phyloP scores from a whole-genome alignment of 805 yeast genomes.

The Myxozyma melibiosi region DNA sequence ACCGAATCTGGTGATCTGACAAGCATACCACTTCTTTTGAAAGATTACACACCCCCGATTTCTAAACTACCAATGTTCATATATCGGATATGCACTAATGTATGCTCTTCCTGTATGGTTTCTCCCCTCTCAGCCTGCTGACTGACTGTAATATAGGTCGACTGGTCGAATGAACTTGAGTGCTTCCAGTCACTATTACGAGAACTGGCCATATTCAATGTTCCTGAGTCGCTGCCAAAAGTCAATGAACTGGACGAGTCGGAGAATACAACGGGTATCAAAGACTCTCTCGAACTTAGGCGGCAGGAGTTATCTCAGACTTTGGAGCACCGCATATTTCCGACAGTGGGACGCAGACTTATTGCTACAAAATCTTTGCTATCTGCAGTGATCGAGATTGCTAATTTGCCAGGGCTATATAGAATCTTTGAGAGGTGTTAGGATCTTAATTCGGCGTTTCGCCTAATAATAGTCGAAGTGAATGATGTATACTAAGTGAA shows the following conservation, averaged over 20 bases:
- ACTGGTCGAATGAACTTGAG: constrained; percentile 66
- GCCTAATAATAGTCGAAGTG: background rate
- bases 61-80: constrained; percentile 68
- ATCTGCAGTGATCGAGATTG: constrained; percentile 69
- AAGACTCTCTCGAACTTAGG: constrained; percentile 30
- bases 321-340: constrained; percentile 66
- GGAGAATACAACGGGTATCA: background rate
- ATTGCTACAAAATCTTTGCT: constrained; percentile 61
- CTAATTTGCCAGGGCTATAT: constrained; percentile 88
- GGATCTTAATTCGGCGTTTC: background rate
- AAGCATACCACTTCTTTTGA: constrained; percentile 69
- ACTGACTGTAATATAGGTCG: constrained; percentile 21
- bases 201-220: constrained; percentile 72
- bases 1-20: constrained; percentile 45
- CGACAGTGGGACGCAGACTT: constrained; percentile 61
- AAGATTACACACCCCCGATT: constrained; percentile 63
- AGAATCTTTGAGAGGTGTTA: constrained; percentile 87
- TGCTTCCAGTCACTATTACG: constrained; percentile 68
- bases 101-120: constrained; percentile 36
- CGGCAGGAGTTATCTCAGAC: constrained; percentile 41
- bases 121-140: background rate
- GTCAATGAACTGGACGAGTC: constrained; percentile 34
- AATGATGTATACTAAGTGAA: no score
- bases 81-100: constrained; percentile 57
- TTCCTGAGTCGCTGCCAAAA: constrained; percentile 58